phyloP scores from a whole-genome alignment of 1,139 yeast genomes.

The Saccharomyces pastorianus region DNA sequence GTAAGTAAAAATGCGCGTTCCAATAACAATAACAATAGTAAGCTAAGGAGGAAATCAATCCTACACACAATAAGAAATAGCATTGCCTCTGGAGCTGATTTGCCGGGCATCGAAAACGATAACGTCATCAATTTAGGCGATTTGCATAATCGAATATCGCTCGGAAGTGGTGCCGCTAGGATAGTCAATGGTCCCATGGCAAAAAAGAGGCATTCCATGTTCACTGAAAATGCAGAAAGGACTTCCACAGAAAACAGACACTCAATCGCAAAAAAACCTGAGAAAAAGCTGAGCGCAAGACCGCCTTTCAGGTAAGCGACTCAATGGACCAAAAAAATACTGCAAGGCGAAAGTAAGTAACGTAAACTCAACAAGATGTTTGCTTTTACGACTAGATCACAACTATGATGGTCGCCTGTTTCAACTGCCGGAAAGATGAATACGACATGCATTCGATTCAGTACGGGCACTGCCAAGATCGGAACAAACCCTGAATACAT shows the following conservation, averaged over 20 bases:
- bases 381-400: too few relatives aligned
- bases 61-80: slow-evolving; percentile 29
- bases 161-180: slow-evolving; percentile 25
- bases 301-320: slow-evolving; percentile 23
- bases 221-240: slow-evolving; percentile 6
- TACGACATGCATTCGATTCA: too few relatives aligned
- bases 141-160: slow-evolving; percentile 11
- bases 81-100: slow-evolving; percentile 14
- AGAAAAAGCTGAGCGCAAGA: slow-evolving; percentile 10
- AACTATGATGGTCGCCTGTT: too few relatives aligned
- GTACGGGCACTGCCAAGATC: too few relatives aligned
- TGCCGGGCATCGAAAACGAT: not conserved
- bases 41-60: slow-evolving; percentile 27
- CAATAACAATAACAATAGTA: slow-evolving; percentile 8
- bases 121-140: not conserved
- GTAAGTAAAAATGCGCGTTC: not conserved
- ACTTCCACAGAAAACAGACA: not conserved
- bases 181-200: slow-evolving; percentile 9
- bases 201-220: slow-evolving; percentile 4
- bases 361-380: too few relatives aligned
- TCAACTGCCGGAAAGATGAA: too few relatives aligned
- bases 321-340: not conserved
- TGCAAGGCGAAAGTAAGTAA: too few relatives aligned
- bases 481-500: too few relatives aligned
- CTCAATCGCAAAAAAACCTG: slow-evolving; percentile 3